These are phyloP conservation scores for Mucor sp. DNA, from an alignment of 371 early-diverging fungal genomes.

Conservation along the genomic window DNA sequence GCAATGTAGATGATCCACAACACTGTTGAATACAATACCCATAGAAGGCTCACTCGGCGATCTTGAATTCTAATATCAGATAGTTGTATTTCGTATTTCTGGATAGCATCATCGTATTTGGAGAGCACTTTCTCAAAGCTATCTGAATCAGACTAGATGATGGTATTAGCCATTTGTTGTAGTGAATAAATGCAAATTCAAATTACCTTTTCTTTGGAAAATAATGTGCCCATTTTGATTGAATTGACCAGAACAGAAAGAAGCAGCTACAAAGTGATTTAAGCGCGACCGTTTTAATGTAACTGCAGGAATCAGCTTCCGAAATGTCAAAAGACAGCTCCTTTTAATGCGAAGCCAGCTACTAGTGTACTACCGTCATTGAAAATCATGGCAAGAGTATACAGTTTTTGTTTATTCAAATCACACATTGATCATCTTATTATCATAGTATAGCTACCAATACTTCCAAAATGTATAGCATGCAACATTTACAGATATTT, in stretches of 20 bases:
- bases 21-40: constrained; percentile 68
- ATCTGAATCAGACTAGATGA: constrained; percentile 29
- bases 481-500: background rate
- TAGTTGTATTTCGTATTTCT: constrained; percentile 66
- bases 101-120: constrained; percentile 73
- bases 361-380: no score
- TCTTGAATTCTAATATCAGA: constrained; percentile 62
- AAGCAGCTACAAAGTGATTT: background rate
- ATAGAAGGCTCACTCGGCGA: constrained; percentile 58
- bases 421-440: no score
- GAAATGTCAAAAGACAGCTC: no score
- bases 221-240: constrained; percentile 1
- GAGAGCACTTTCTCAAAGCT: constrained; percentile 82
- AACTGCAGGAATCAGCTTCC: no score
- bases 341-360: no score
- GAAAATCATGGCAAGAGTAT: no score
- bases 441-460: no score
- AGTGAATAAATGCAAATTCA: background rate
- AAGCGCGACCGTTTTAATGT: no score
- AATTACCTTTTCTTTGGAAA: constrained; percentile 5
- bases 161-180: background rate
- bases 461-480: no score
- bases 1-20: constrained; percentile 65
- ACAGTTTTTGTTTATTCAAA: no score
- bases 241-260: background rate